Conservation (phyloP, 129 eudicot genomes). For the Flaveria linearis region DNA sequence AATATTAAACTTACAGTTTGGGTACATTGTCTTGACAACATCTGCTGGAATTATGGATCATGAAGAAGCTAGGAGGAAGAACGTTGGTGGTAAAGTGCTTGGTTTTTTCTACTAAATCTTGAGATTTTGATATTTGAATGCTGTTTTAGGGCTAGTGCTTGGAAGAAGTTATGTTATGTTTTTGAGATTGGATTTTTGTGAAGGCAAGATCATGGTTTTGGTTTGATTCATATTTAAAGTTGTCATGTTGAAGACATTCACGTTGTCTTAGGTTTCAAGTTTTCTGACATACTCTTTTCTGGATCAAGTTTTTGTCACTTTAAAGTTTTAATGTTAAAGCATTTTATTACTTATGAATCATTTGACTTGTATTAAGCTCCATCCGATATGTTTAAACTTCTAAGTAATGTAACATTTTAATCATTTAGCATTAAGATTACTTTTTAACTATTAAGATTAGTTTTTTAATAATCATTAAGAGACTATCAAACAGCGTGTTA, state of each 20-base stretch:
- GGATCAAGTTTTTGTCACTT: constrained; percentile 4
- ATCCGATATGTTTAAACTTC: too few species aligned
- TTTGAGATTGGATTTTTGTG: constrained; percentile 30
- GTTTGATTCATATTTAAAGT: constrained; percentile 22
- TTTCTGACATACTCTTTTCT: constrained; percentile 7
- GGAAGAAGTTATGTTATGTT: constrained; percentile 20
- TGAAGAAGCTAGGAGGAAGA: constrained; percentile 73
- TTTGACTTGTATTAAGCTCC: too few species aligned
- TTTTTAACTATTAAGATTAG: too few species aligned
- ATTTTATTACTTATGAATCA: not conserved
- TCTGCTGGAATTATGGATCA: constrained; percentile 77
- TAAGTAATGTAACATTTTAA: too few species aligned
- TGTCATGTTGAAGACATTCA: constrained; percentile 29
- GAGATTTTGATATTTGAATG: constrained; percentile 25
- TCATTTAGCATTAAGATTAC: too few species aligned
- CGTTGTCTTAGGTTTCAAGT: constrained; percentile 17
- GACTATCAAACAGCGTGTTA: too few species aligned
- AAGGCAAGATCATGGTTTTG: constrained; percentile 32
- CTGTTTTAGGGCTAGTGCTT: constrained; percentile 34
- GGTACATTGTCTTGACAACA: constrained; percentile 67
- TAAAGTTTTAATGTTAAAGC: constrained; percentile 5
- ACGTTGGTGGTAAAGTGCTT: constrained; percentile 71
- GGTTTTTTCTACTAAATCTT: constrained; percentile 57
- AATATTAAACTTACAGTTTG: constrained; percentile 51
- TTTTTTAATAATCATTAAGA: too few species aligned